A percentile compares a stretch with the other conserved stretches of the same genome.
phyloP scores from a whole-genome alignment of 148 eudicot species.

The Rhododendron williamsianum region DNA sequence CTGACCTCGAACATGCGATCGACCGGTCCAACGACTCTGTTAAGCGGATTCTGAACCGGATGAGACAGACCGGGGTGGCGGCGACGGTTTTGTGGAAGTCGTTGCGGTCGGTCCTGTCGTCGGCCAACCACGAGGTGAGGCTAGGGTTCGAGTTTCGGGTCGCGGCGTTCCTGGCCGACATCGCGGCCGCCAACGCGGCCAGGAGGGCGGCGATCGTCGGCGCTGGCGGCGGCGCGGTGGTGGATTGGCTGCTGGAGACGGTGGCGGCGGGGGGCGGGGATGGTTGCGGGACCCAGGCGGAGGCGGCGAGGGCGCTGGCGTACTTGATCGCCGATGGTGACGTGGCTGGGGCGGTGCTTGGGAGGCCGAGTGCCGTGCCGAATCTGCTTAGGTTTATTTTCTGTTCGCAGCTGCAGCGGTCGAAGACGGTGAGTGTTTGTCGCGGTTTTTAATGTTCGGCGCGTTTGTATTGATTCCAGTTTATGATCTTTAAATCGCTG shows the following conservation, averaged over 20 bases:
- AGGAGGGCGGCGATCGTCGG: slow-evolving; percentile 76
- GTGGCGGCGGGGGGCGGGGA: slow-evolving; percentile 46
- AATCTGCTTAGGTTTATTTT: slow-evolving; percentile 64
- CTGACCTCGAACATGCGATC: slow-evolving; percentile 28
- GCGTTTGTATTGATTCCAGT: neutral
- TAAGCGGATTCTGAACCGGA: slow-evolving; percentile 29
- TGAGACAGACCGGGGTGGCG: slow-evolving; percentile 69
- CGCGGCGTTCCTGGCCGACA: slow-evolving; percentile 89
- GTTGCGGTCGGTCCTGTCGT: slow-evolving; percentile 61
- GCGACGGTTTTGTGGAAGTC: slow-evolving; percentile 81
- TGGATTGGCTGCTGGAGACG: slow-evolving; percentile 81
- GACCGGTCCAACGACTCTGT: slow-evolving; percentile 44
- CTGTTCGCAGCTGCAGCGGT: slow-evolving; percentile 66
- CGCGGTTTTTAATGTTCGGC: neutral
- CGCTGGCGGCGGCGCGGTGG: slow-evolving; percentile 84
- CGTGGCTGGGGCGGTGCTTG: slow-evolving; percentile 61
- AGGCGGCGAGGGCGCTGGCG: slow-evolving; percentile 92
- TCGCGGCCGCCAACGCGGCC: slow-evolving; percentile 73
- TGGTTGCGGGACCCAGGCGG: slow-evolving; percentile 60
- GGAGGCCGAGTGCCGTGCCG: slow-evolving; percentile 71
- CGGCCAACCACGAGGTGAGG: slow-evolving; percentile 77
- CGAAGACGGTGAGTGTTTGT: slow-evolving; percentile 52
- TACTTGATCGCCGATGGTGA: slow-evolving; percentile 79
- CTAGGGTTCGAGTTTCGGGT: slow-evolving; percentile 83
- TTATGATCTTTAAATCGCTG: neutral